Conservation (phyloP, 140 eudicot genomes). For the Flaveria floridana region DNA sequence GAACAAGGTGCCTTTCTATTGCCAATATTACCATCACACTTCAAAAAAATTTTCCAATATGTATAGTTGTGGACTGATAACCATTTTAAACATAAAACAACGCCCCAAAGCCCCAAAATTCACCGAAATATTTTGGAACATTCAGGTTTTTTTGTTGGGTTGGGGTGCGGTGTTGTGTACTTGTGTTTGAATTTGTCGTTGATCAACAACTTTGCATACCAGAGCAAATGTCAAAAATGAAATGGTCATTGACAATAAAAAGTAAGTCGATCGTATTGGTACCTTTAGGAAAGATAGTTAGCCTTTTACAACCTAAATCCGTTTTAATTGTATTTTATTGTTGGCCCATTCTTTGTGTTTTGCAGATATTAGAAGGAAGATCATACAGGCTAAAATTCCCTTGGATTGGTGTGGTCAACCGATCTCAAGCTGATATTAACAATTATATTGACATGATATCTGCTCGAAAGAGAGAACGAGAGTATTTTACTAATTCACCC, state of each 20-base stretch:
- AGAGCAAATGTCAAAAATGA: not conserved
- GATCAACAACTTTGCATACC: not conserved
- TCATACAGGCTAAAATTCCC: slow-evolving; percentile 51
- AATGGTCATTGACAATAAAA: not conserved
- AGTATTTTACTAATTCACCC: slow-evolving; percentile 63
- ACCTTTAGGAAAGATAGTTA: not conserved
- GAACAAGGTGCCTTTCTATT: not conserved
- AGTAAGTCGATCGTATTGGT: not conserved
- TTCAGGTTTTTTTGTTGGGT: too few species aligned
- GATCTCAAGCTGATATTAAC: slow-evolving; percentile 91
- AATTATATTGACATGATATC: slow-evolving; percentile 83
- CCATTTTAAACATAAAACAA: not conserved
- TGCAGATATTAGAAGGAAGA: slow-evolving; percentile 62
- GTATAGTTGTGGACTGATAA: not conserved
- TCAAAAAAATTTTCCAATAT: not conserved
- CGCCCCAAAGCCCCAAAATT: not conserved
- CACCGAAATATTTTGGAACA: not conserved
- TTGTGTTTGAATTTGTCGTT: not conserved
- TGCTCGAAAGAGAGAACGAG: slow-evolving; percentile 79
- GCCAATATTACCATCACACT: not conserved
- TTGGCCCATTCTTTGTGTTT: slow-evolving; percentile 9
- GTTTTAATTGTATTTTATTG: not conserved
- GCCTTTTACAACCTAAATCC: not conserved
- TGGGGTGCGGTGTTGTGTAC: not conserved
- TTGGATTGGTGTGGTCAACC: slow-evolving; percentile 75